Base-by-base conservation (phyloP, 192 early-diverging fungal genomes). In the Backusella tarrabulga region DNA sequence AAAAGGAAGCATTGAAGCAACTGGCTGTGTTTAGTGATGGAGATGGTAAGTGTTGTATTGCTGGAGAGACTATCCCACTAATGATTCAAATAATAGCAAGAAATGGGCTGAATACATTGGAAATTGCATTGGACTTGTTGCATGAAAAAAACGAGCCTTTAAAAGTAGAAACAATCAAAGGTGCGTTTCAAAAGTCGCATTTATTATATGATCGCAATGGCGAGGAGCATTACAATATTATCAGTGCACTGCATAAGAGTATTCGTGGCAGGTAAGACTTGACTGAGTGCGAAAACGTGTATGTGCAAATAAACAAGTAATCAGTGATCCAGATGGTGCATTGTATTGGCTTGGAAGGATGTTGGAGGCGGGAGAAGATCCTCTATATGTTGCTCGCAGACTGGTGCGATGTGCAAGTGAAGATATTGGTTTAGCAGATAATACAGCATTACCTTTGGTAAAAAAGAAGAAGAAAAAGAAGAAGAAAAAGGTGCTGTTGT, bases 331-430 rank as follows among this genome's bases (percentile, higher is more conserved):
- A 7, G 90, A 94, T 85, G 93, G 92, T 0, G 88, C 91, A 15
- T 80, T 97, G 2, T 97, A 97, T 80, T 96, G 96, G 96, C 83
- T 97, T 12, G 95, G 94, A 1, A 85, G 96, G 4, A 97, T 97
- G 95, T 83, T 97, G 3, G 90, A 90, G 42, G 91, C 89, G 34
- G 96, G 96, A 71, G 96, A 97, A 83, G 96, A 97, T 78, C 95
- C 95, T 26, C 83, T 97, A 36, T 97, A 95, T 80, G 86, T 96
- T 54, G 93, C 93, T 0, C 79, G 94, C n/a, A 84, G 80, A 44
- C 68, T 97, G 63, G 85, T 96, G 32, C 86, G 95, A 9, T 87
- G 93, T 78, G 95, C 96, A 1, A 92, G 90, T 32, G 96, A 97
- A 76, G 96, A 97, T 77, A 91, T 97, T 79, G 96, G 96, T 0